Evolutionary conservation across 202 grass and related monocot genomes (phyloP), one percentile per base, ranked within the genome.

Genomic region (Tripidium arundinaceum): DNA sequence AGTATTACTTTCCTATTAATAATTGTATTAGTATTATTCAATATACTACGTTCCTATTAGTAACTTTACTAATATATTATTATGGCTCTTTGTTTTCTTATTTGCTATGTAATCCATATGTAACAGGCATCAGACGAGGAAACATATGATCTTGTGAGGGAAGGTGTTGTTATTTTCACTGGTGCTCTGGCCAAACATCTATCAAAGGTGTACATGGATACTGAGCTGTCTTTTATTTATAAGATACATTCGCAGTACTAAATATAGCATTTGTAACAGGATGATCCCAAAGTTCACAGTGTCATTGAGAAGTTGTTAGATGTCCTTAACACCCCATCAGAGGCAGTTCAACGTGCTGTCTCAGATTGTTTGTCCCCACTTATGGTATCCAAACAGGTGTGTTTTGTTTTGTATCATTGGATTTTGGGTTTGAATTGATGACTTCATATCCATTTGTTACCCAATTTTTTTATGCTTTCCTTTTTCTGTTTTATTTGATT

Each of bases 111-210:
- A 31, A 50, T 62, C 7, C 50, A 52, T 77, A 46, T 39, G 31
- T 68, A 52, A 47, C 69, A 98, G 95, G 86, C 92, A 50, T 92
- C 95, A 49, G 84, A 98, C 82, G 95, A 98, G 91, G 90, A 98
- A 88, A 93, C 84, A 47, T 98, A 98, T 77, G 95, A 98, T 85
- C 84, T 95, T 70, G 95, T 98, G 42, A 91, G 95, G 87, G 95
- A 98, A 85, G 95, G 95, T 82, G 95, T 98, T 85, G 95, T 98
- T 62, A 94, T 98, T 68, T 98, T 98, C 83, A 95, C 95, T 72
- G 95, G 95, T 81, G 95, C 92, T 76, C 92, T 98, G 63, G 95
- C 95, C 57, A 98, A 98, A 78, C 95, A 98, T 95, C 85, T 98
- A 61, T 86, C 90, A 57, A 95, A 98, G 90, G 95, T 98, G 63